Evolutionary conservation across 164 flowering plant genomes (phyloP).

Genomic region (Taxillus chinensis): DNA sequence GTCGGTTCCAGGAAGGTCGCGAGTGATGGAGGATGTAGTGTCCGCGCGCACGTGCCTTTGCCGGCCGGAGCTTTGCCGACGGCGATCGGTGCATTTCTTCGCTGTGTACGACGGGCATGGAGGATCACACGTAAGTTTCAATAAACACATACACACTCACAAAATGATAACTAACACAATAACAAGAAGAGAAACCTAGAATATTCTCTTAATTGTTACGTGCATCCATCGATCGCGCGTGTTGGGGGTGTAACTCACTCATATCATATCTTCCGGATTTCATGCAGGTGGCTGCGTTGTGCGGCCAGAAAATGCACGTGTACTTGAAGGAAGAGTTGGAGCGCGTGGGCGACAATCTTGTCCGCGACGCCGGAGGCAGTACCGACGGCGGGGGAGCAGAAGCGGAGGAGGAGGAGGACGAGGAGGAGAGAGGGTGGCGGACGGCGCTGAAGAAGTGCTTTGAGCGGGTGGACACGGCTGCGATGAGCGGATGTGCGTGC

Average conservation of each 20-base stretch:
- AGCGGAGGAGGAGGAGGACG: background rate
- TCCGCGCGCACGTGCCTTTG: constrained; percentile 19
- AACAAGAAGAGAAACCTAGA: too few relatives aligned
- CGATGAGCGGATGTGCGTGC: constrained; percentile 23
- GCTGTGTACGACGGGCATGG: constrained; percentile 62
- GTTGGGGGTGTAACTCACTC: too few relatives aligned
- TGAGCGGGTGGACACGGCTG: constrained; percentile 35
- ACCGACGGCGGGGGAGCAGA: background rate
- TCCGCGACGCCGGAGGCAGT: background rate
- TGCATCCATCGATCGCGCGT: too few relatives aligned
- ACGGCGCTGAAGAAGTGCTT: constrained; percentile 21
- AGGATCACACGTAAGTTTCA: constrained; percentile 35
- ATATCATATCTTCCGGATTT: background rate
- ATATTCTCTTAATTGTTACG: too few relatives aligned
- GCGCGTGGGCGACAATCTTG: constrained; percentile 10
- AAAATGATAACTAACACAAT: too few relatives aligned
- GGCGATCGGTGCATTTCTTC: constrained; percentile 37
- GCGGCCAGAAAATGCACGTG: constrained; percentile 37
- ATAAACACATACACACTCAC: too few relatives aligned
- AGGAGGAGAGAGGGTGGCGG: constrained; percentile 22
- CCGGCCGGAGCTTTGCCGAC: constrained; percentile 12
- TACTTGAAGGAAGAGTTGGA: constrained; percentile 29
- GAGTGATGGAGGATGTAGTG: constrained; percentile 47
- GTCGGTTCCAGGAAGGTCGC: constrained; percentile 32
- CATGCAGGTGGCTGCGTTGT: constrained; percentile 33